These are phyloP conservation scores for Colletotrichum sp. DNA, from an alignment of 2,329 filamentous ascomycete genomes.

Conservation along the genomic window DNA sequence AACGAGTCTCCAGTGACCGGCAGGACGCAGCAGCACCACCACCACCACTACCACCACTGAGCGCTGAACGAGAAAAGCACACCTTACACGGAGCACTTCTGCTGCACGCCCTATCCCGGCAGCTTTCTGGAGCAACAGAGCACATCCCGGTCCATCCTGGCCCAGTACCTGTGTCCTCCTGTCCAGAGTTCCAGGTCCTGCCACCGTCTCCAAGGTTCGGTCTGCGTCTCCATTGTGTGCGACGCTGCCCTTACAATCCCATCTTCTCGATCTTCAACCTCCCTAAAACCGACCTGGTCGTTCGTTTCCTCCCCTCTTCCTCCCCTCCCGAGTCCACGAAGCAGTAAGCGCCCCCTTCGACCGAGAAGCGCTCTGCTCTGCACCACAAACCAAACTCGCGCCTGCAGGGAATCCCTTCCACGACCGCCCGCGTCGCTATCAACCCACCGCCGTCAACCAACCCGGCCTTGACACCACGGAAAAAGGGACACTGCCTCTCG, in stretches of 20 bases:
- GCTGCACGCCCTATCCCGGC: conserved; percentile 1
- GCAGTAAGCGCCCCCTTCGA: conserved; percentile 4
- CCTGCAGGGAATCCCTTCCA: background rate
- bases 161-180: background rate
- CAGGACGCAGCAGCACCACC: background rate
- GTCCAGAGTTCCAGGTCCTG: background rate
- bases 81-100: conserved; percentile 9
- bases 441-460: background rate
- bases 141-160: conserved; percentile 1
- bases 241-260: conserved; percentile 10
- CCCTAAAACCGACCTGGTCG: conserved; percentile 10
- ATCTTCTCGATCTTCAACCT: conserved; percentile 19
- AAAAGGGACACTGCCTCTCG: background rate
- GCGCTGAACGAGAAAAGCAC: background rate
- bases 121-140: conserved; percentile 6
- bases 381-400: background rate
- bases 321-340: conserved; percentile 1
- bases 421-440: background rate
- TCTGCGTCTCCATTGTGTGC: conserved; percentile 9
- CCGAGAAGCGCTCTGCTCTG: conserved; percentile 2
- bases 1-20: background rate
- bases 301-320: conserved; percentile 3
- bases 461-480: background rate
- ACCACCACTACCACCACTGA: background rate
- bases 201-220: background rate